phyloP scores from a whole-genome alignment of 805 yeast genomes.

The Kodamaea nitidulidarum region DNA sequence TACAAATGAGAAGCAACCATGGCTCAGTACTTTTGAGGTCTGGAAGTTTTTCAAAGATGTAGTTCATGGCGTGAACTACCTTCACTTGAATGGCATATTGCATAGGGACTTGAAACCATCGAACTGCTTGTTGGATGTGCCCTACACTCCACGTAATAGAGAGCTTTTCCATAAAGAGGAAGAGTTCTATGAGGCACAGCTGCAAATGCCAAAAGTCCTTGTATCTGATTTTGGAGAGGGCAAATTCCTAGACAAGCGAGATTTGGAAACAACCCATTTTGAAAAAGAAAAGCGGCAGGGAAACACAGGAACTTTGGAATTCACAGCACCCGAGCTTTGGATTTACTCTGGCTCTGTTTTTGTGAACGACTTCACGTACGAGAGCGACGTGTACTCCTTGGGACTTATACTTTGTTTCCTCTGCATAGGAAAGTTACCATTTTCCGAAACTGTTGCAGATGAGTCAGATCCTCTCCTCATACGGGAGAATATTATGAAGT shows the following conservation, averaged over 20 bases:
- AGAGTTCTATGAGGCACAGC: slow-evolving; percentile 14
- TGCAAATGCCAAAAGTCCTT: slow-evolving; percentile 58
- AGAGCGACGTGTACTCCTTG: slow-evolving; percentile 76
- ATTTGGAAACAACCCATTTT: slow-evolving; percentile 16
- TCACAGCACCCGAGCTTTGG: slow-evolving; percentile 81
- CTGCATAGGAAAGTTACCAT: slow-evolving; percentile 72
- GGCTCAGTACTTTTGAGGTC: slow-evolving; percentile 59
- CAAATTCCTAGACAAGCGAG: slow-evolving; percentile 58
- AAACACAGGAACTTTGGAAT: slow-evolving; percentile 83
- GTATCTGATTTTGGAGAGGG: slow-evolving; percentile 93
- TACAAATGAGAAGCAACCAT: slow-evolving; percentile 6
- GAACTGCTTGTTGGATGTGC: slow-evolving; percentile 61
- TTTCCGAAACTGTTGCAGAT: slow-evolving; percentile 13
- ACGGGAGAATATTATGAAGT: slow-evolving; percentile 22
- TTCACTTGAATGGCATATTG: slow-evolving; percentile 72
- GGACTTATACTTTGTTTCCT: slow-evolving; percentile 79
- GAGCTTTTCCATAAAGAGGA: neutral
- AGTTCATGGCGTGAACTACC: slow-evolving; percentile 62
- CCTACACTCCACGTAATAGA: slow-evolving; percentile 15
- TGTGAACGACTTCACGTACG: slow-evolving; percentile 56
- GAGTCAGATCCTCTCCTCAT: slow-evolving; percentile 29
- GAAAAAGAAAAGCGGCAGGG: slow-evolving; percentile 52
- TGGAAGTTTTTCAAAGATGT: slow-evolving; percentile 64
- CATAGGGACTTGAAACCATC: slow-evolving; percentile 90
- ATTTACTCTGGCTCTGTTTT: slow-evolving; percentile 31